Evolutionary conservation across 2,329 filamentous ascomycete species (phyloP).

Genomic region (Diaporthe ilicicola): DNA sequence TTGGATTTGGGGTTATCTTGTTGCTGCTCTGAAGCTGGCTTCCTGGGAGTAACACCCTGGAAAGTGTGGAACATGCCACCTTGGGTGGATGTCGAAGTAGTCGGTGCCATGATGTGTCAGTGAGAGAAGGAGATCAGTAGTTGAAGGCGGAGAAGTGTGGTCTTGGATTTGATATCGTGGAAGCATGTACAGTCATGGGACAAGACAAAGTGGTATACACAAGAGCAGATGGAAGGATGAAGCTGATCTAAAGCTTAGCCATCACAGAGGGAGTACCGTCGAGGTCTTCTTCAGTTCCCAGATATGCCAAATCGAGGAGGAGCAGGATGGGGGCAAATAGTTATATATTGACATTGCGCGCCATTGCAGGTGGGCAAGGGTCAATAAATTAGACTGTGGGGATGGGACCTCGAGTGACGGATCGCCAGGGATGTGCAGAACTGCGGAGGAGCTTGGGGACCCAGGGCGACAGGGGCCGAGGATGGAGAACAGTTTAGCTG

Average conservation of each 20-base stretch:
- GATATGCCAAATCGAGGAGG: constrained; percentile 39
- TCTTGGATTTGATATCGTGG: not conserved
- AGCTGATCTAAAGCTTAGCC: constrained; percentile 15
- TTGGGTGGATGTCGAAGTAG: constrained; percentile 56
- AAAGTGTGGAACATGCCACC: constrained; percentile 64
- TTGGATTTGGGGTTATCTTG: constrained; percentile 50
- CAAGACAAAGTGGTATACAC: constrained; percentile 28
- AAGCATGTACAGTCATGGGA: constrained; percentile 16
- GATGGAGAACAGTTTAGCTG: constrained; percentile 12
- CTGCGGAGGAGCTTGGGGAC: constrained; percentile 40
- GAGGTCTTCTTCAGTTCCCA: not conserved
- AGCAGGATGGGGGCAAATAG: constrained; percentile 46
- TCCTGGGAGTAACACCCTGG: constrained; percentile 61
- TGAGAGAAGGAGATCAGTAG: constrained; percentile 27
- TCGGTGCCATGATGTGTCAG: constrained; percentile 50
- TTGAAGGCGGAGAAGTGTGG: not conserved
- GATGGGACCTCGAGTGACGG: constrained; percentile 34
- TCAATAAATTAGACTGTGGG: constrained; percentile 29
- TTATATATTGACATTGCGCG: constrained; percentile 51
- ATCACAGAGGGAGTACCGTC: constrained; percentile 9
- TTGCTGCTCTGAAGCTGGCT: constrained; percentile 54
- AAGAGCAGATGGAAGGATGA: not conserved
- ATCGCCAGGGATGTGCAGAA: constrained; percentile 32
- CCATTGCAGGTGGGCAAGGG: constrained; percentile 42
- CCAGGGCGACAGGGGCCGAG: constrained; percentile 26